phyloP scores from a whole-genome alignment of 345 rosid species.

The Diplotaxis tenuifolia region DNA sequence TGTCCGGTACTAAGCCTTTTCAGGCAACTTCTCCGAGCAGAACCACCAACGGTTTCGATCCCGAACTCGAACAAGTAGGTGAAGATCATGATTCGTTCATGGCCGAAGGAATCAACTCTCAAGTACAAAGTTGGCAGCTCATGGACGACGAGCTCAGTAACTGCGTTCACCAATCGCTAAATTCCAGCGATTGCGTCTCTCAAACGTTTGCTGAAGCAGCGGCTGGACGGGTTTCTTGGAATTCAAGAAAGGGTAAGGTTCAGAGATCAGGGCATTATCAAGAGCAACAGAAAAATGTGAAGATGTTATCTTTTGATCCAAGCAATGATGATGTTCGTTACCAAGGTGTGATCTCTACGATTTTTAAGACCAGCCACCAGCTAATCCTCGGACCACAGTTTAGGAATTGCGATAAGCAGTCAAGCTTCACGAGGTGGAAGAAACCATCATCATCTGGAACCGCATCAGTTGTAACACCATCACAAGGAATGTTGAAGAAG shows the following conservation, averaged over 20 bases:
- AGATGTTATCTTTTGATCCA: slow-evolving; percentile 32
- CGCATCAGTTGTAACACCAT: background rate
- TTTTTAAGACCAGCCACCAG: slow-evolving; percentile 60
- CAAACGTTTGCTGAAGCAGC: slow-evolving; percentile 52
- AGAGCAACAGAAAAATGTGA: slow-evolving; percentile 41
- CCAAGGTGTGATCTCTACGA: slow-evolving; percentile 55
- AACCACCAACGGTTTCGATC: slow-evolving; percentile 40
- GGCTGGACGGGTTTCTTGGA: slow-evolving; percentile 34
- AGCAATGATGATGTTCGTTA: slow-evolving; percentile 53
- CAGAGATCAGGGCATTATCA: slow-evolving; percentile 25
- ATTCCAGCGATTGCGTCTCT: slow-evolving; percentile 70
- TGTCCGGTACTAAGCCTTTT: slow-evolving; percentile 40
- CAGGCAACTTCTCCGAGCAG: slow-evolving; percentile 43
- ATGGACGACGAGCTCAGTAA: slow-evolving; percentile 71
- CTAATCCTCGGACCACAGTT: slow-evolving; percentile 50
- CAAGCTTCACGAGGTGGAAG: slow-evolving; percentile 71
- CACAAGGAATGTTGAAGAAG: slow-evolving; percentile 66
- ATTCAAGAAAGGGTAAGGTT: slow-evolving; percentile 35
- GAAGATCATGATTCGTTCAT: slow-evolving; percentile 52
- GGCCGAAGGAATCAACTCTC: slow-evolving; percentile 60
- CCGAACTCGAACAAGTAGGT: slow-evolving; percentile 32
- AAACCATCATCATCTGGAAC: slow-evolving; percentile 37
- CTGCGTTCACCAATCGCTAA: slow-evolving; percentile 55
- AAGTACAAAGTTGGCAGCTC: slow-evolving; percentile 63
- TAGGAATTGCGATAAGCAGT: slow-evolving; percentile 41